Conservation (phyloP, 257 asterid genomes). For the Anisodus acutangulus region DNA sequence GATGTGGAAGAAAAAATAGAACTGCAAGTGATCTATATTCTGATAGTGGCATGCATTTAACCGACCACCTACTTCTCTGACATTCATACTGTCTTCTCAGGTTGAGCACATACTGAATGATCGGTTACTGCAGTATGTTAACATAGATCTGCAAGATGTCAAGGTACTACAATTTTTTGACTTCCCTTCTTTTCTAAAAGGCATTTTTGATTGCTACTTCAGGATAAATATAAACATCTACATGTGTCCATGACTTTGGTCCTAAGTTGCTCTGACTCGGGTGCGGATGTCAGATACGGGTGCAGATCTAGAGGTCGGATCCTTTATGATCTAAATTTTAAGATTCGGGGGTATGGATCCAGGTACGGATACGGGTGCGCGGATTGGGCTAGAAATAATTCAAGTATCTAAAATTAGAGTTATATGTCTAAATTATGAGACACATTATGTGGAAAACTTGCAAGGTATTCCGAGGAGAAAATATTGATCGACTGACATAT, state of each 20-base stretch:
- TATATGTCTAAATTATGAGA: too few relatives aligned
- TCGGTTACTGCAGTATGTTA: constrained; percentile 87
- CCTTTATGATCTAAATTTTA: too few relatives aligned
- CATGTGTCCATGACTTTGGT: not conserved
- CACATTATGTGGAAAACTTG: too few relatives aligned
- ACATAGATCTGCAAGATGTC: constrained; percentile 90
- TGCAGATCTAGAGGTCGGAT: too few relatives aligned
- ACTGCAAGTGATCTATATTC: not conserved
- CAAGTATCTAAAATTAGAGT: too few relatives aligned
- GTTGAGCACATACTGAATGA: constrained; percentile 96
- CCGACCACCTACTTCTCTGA: constrained; percentile 25
- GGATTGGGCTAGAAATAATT: too few relatives aligned
- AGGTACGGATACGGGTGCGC: too few relatives aligned
- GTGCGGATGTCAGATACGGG: too few relatives aligned
- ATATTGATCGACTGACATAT: too few relatives aligned
- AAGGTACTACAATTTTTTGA: constrained; percentile 66
- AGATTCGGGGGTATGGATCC: too few relatives aligned
- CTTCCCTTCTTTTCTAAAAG: constrained; percentile 18
- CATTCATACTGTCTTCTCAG: constrained; percentile 49
- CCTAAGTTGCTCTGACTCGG: too few relatives aligned
- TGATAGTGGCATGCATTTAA: not conserved
- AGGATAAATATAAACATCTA: not conserved
- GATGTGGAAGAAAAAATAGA: not conserved
- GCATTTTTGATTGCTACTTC: not conserved
- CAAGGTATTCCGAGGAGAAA: too few relatives aligned